A percentile compares a stretch with the other conserved stretches of the same genome.
Evolutionary conservation across 2,329 filamentous ascomycete genomes (phyloP).

Genomic region (Pseudopyrenochaeta lycopersici): DNA sequence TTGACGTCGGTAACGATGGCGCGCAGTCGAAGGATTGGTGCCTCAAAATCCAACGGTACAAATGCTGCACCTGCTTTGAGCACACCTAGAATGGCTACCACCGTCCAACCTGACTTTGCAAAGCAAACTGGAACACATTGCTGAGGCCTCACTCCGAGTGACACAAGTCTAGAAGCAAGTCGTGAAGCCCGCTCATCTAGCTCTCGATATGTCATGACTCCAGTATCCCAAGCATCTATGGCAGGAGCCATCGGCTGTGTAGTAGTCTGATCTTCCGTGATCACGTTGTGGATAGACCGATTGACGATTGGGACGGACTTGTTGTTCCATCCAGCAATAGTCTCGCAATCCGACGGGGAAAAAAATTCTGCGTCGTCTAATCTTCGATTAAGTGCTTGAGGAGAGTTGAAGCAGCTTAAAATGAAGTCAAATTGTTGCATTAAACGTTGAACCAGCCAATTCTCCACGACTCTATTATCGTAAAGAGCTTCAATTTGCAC

Average conservation of each 20-base stretch:
- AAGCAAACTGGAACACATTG: slow-evolving; percentile 47
- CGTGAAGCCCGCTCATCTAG: slow-evolving; percentile 36
- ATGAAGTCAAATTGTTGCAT: slow-evolving; percentile 42
- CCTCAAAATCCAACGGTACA: slow-evolving; percentile 49
- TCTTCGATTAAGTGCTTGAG: slow-evolving; percentile 10
- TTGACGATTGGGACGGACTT: slow-evolving; percentile 30
- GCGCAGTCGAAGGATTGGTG: slow-evolving; percentile 47
- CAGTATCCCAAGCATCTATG: slow-evolving; percentile 42
- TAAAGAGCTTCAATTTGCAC: slow-evolving; percentile 42
- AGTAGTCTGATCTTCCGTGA: slow-evolving; percentile 33
- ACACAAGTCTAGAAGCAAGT: slow-evolving; percentile 34
- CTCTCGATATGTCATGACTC: slow-evolving; percentile 35
- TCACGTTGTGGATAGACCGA: slow-evolving; percentile 40
- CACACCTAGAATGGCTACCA: slow-evolving; percentile 48
- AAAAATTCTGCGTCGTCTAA: slow-evolving; percentile 32
- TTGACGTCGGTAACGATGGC: slow-evolving; percentile 45
- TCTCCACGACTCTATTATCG: slow-evolving; percentile 36
- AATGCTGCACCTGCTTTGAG: slow-evolving; percentile 50
- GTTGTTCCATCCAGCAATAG: slow-evolving; percentile 37
- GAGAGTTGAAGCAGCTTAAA: slow-evolving; percentile 31
- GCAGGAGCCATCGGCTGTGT: slow-evolving; percentile 29
- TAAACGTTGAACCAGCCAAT: slow-evolving; percentile 38
- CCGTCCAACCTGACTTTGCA: slow-evolving; percentile 46
- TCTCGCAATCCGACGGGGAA: slow-evolving; percentile 25
- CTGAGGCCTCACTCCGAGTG: slow-evolving; percentile 32